A percentile compares a stretch with the other conserved stretches of the same genome.
These are phyloP conservation scores for Colletotrichum sublineola DNA, from an alignment of 2,329 filamentous ascomycete genomes.

Conservation along the genomic window DNA sequence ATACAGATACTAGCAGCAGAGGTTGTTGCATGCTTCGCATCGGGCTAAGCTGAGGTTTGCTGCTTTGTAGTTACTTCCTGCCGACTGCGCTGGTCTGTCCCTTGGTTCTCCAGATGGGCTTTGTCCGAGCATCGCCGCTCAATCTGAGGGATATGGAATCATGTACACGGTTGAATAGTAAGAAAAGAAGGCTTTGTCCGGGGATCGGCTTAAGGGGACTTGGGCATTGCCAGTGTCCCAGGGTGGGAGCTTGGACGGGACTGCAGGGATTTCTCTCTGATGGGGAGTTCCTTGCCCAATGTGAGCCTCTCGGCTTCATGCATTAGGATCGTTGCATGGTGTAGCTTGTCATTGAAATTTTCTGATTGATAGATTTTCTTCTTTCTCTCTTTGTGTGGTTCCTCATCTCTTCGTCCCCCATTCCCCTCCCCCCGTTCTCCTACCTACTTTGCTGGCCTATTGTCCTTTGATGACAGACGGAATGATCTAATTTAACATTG, in stretches of 20 bases:
- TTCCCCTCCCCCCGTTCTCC: no score
- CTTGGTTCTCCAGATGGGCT: neutral
- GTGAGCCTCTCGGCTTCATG: slow-evolving; percentile 13
- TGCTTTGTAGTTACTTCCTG: neutral
- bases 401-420: neutral
- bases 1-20: neutral
- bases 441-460: neutral
- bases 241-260: slow-evolving; percentile 4
- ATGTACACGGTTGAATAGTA: neutral
- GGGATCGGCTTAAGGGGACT: neutral
- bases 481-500: neutral
- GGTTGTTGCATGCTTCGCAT: slow-evolving; percentile 2
- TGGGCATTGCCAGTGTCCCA: neutral
- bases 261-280: neutral
- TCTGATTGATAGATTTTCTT: neutral
- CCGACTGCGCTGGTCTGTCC: neutral
- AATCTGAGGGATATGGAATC: neutral
- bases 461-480: neutral
- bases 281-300: slow-evolving; percentile 8
- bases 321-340: slow-evolving; percentile 2
- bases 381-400: neutral
- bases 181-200: slow-evolving; percentile 6
- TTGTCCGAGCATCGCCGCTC: neutral
- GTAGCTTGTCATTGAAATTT: slow-evolving; percentile 9
- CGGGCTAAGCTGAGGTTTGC: neutral